A percentile compares a stretch with the other conserved stretches of the same genome.
These are phyloP conservation scores for Malassezia sp. DNA, from an alignment of 1,284 basidiomycete genomes.

Conservation along the genomic window DNA sequence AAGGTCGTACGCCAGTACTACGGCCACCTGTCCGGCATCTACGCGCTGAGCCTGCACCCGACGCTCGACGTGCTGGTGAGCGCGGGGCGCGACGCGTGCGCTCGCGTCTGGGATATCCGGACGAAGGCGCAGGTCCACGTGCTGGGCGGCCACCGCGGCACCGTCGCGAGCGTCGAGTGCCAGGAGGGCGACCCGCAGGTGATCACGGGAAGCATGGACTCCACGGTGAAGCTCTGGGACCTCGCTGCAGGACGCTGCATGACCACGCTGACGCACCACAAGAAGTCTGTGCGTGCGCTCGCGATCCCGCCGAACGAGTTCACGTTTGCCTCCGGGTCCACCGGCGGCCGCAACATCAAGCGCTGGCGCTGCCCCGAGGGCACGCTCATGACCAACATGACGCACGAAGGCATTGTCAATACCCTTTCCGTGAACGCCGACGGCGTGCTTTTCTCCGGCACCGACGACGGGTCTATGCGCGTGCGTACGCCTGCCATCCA, in stretches of 20 bases:
- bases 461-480: slow-evolving; percentile 32
- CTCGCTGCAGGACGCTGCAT: slow-evolving; percentile 94
- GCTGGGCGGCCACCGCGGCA: slow-evolving; percentile 80
- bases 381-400: slow-evolving; percentile 83
- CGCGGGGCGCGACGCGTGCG: slow-evolving; percentile 83
- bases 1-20: slow-evolving; percentile 98
- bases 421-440: slow-evolving; percentile 85
- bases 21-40: slow-evolving; percentile 91
- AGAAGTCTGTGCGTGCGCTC: slow-evolving; percentile 84
- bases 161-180: slow-evolving; percentile 83
- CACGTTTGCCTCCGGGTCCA: slow-evolving; percentile 75
- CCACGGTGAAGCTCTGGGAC: slow-evolving; percentile 92
- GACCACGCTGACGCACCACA: slow-evolving; percentile 92
- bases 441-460: slow-evolving; percentile 87
- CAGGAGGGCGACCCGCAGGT: slow-evolving; percentile 95
- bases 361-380: slow-evolving; percentile 99
- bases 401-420: slow-evolving; percentile 95
- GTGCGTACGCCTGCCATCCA: neutral
- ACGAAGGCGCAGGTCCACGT: slow-evolving; percentile 92
- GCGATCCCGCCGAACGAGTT: slow-evolving; percentile 88
- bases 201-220: slow-evolving; percentile 96
- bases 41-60: slow-evolving; percentile 66
- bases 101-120: slow-evolving; percentile 98
- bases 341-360: slow-evolving; percentile 97
- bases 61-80: slow-evolving; percentile 92